Evolutionary conservation across 108 stramenopile species (phyloP).

Genomic region (Cylindrotheca fusiformis): DNA sequence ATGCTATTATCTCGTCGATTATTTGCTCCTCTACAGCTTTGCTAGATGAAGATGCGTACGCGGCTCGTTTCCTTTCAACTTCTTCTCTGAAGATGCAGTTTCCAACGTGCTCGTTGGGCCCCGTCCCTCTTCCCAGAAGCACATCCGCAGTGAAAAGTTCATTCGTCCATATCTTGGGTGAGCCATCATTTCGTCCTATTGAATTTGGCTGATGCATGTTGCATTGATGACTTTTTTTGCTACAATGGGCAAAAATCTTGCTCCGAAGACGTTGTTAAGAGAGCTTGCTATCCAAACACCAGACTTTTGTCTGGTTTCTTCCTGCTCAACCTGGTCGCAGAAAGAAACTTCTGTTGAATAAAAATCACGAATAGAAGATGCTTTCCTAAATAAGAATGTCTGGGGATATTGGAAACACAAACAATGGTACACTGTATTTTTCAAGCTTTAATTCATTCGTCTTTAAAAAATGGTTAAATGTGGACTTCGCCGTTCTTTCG

Average conservation of each 20-base stretch:
- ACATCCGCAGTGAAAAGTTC: constrained; percentile 1
- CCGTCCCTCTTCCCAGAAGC: constrained; percentile 15
- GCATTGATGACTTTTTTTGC: background rate
- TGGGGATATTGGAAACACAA: too few relatives aligned
- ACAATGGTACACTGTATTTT: too few relatives aligned
- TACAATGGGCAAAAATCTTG: background rate
- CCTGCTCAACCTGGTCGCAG: too few relatives aligned
- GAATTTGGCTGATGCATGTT: too few relatives aligned
- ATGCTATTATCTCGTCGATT: background rate
- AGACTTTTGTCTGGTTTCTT: background rate
- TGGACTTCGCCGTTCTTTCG: too few relatives aligned
- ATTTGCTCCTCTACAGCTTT: constrained; percentile 10
- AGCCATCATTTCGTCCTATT: too few relatives aligned
- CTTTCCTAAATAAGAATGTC: too few relatives aligned
- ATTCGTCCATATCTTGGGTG: background rate
- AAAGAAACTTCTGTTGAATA: too few relatives aligned
- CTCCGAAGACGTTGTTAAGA: background rate
- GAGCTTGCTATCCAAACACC: background rate
- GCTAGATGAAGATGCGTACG: constrained; percentile 11
- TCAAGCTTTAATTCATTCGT: too few relatives aligned
- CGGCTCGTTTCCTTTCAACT: background rate
- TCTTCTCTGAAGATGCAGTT: constrained; percentile 8
- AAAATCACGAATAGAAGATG: too few relatives aligned
- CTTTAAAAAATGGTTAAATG: too few relatives aligned
- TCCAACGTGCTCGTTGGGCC: constrained; percentile 11